A percentile compares a stretch with the other conserved stretches of the same genome.
Conservation (phyloP, 148 eudicot species). For the Rhododendron simsii region DNA sequence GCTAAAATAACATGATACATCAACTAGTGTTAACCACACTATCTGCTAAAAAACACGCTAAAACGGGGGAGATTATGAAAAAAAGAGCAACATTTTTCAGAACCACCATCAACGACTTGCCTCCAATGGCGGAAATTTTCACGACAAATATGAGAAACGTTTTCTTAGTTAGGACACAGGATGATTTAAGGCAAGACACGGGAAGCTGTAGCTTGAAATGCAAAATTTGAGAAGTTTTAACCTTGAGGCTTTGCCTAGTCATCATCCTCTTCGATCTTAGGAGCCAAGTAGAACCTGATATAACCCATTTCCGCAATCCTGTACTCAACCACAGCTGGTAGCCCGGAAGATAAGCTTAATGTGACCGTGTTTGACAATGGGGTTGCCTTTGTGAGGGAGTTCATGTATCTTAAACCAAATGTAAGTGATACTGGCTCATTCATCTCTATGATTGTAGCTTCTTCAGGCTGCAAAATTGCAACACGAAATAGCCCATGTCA, state of each 20-base stretch:
- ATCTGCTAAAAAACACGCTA: neutral
- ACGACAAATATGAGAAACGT: neutral
- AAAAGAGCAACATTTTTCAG: neutral
- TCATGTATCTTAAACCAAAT: conserved; percentile 63
- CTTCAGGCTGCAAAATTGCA: conserved; percentile 50
- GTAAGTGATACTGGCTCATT: conserved; percentile 44
- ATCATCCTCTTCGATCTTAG: conserved; percentile 69
- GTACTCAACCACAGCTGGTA: conserved; percentile 66
- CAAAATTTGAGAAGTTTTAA: neutral
- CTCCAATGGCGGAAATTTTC: neutral
- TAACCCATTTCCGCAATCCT: conserved; percentile 72
- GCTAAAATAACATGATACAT: neutral
- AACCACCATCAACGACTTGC: neutral
- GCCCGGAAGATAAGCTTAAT: conserved; percentile 52
- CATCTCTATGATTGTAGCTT: conserved; percentile 51
- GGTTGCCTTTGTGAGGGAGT: conserved; percentile 62
- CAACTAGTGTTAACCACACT: neutral
- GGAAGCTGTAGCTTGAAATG: neutral
- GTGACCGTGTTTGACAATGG: conserved; percentile 54
- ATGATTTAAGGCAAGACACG: no score
- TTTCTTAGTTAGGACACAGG: neutral
- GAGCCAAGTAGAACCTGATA: conserved; percentile 68
- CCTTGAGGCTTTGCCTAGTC: conserved; percentile 22
- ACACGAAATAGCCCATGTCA: neutral
- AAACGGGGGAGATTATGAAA: neutral